Conservation (phyloP, 2,329 filamentous ascomycete genomes). For the Aspergillus sp. region DNA sequence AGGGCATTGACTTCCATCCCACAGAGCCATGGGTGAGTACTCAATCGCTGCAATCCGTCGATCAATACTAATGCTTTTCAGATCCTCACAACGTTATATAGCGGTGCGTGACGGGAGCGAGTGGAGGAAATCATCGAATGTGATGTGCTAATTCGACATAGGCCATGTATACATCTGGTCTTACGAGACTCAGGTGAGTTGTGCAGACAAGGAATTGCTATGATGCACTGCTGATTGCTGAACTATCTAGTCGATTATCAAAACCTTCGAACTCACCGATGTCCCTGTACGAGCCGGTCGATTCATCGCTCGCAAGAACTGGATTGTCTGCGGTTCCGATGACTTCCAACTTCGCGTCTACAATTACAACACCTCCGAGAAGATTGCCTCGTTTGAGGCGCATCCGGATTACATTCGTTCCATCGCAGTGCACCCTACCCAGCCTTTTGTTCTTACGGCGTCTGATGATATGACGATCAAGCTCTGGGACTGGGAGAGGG, state of each 20-base stretch:
- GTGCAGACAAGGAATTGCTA: background rate
- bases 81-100: slow-evolving; percentile 92
- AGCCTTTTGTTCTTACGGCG: slow-evolving; percentile 93
- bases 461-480: slow-evolving; percentile 99
- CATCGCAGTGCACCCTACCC: slow-evolving; percentile 91
- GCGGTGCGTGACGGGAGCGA: slow-evolving; percentile 60
- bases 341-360: slow-evolving; percentile 89
- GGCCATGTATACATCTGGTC: slow-evolving; percentile 99
- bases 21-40: slow-evolving; percentile 84
- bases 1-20: slow-evolving; percentile 95
- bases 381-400: slow-evolving; percentile 94
- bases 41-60: slow-evolving; percentile 4
- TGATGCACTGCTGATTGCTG: slow-evolving; percentile 17
- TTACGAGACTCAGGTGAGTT: slow-evolving; percentile 77
- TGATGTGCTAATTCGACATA: slow-evolving; percentile 49
- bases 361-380: slow-evolving; percentile 99
- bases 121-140: slow-evolving; percentile 10
- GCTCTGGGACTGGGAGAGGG: slow-evolving; percentile 98
- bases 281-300: slow-evolving; percentile 95
- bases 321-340: slow-evolving; percentile 94
- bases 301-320: slow-evolving; percentile 97
- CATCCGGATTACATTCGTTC: slow-evolving; percentile 98
- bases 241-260: slow-evolving; percentile 73
- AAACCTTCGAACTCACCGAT: slow-evolving; percentile 98
- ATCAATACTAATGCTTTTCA: slow-evolving; percentile 32